Base-by-base conservation (phyloP, 1,284 basidiomycete species). In the Ustilago hordei region DNA sequence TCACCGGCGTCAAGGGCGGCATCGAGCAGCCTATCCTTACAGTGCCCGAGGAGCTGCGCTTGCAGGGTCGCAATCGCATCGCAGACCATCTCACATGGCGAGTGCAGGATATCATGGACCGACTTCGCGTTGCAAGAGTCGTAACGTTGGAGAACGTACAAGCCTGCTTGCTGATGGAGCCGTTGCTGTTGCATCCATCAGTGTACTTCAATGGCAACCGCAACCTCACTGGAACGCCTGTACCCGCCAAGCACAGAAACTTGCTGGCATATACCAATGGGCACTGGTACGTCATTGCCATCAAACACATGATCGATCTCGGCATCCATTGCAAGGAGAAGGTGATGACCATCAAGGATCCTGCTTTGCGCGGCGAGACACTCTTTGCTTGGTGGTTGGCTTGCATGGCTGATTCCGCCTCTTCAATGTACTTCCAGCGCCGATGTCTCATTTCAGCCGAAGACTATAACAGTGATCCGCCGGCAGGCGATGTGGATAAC, bases 121-220 rank as follows among this genome's bases (percentile, higher is more conserved):
- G 90, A 53, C 88, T 93, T 83, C 94, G 93, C 87, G 92, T 93
- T 13, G 93, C 93, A 85, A 90, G 94, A 56, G 87, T 93, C 57
- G 90, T 93, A n/a, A 91, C 89, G 50, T 87, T 91, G 38, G 92
- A 95, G 82, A 93, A 95, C 87, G 91, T 93, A 52, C 80, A 80
- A 58, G 77, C 79, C 0, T 76, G 76, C 45, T 48, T 82, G 34
- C 45, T 83, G 61, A 67, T 81, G 57, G 78, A 81, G 60, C 55
- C 78, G 2, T 54, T 81, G 47, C 74, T 81, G 54, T 38, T 58
- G 52, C 75, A 72, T 65, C 71, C 67, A 13, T 73, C 70, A 4
- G 56, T 69, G 31, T 61, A 70, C 45, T 72, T 62, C 55, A 74
- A 70, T 39, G 70, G 75, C 57, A 62, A 69, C 8, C 57, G 55